Evolutionary conservation across 768 basidiomycete genomes (phyloP).

Genomic region (Xerocomellus intermedius): DNA sequence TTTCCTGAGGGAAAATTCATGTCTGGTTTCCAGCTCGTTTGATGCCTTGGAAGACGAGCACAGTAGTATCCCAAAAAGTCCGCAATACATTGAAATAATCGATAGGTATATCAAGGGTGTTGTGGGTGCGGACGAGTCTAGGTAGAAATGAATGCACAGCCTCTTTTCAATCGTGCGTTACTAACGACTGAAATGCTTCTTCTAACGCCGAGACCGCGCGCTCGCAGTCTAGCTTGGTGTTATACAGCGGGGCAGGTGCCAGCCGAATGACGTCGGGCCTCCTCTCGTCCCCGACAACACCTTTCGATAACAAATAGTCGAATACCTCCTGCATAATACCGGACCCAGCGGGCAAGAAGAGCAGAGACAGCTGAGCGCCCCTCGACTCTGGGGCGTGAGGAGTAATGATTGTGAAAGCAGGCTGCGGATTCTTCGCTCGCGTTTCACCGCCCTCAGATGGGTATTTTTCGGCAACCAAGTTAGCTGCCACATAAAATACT

Average conservation of each 20-base stretch:
- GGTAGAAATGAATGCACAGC: slow-evolving; percentile 1
- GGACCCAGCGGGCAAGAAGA: slow-evolving; percentile 61
- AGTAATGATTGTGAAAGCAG: slow-evolving; percentile 91
- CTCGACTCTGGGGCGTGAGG: slow-evolving; percentile 64
- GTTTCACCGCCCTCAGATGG: slow-evolving; percentile 21
- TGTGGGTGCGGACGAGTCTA: slow-evolving; percentile 1
- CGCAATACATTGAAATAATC: slow-evolving; percentile 47
- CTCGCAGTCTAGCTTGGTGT: slow-evolving; percentile 74
- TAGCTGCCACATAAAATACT: slow-evolving; percentile 56
- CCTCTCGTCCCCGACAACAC: slow-evolving; percentile 91
- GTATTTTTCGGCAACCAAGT: slow-evolving; percentile 32
- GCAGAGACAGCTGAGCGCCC: slow-evolving; percentile 85
- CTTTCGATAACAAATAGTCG: slow-evolving; percentile 55
- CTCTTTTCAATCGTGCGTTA: slow-evolving; percentile 9
- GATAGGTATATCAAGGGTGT: slow-evolving; percentile 37
- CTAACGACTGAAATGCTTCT: slow-evolving; percentile 44
- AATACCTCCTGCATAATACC: slow-evolving; percentile 72
- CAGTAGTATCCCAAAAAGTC: slow-evolving; percentile 45
- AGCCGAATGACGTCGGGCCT: slow-evolving; percentile 90
- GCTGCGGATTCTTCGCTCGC: slow-evolving; percentile 4
- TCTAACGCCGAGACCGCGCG: slow-evolving; percentile 66
- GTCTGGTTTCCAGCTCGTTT: slow-evolving; percentile 36
- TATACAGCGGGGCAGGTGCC: slow-evolving; percentile 86
- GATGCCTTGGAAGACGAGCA: slow-evolving; percentile 50
- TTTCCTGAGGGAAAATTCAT: slow-evolving; percentile 41